Evolutionary conservation across 2,329 filamentous ascomycete genomes (phyloP).

Genomic region (Ascosphaera apis): DNA sequence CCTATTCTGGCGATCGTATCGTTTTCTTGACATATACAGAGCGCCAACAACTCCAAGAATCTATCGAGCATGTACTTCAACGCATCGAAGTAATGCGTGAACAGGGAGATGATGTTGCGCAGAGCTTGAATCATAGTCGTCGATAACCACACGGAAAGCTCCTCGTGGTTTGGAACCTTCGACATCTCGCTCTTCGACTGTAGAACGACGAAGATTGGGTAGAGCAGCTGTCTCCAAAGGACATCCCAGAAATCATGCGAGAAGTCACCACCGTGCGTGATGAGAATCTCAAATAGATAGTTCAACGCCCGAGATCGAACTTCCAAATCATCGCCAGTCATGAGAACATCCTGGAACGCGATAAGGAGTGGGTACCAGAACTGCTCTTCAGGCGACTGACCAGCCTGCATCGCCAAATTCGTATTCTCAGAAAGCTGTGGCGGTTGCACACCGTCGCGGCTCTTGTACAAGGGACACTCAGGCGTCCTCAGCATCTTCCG

Average conservation of each 20-base stretch:
- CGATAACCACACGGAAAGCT: conserved; percentile 93
- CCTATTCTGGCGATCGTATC: conserved; percentile 95
- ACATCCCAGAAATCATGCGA: conserved; percentile 96
- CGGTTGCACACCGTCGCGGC: conserved; percentile 22
- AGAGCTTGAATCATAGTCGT: conserved; percentile 98
- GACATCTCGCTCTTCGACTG: conserved; percentile 92
- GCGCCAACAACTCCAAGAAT: conserved; percentile 79
- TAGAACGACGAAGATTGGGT: conserved; percentile 95
- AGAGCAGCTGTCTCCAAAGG: conserved; percentile 85
- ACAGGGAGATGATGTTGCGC: conserved; percentile 93
- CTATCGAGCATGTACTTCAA: conserved; percentile 95
- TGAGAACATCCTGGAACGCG: conserved; percentile 94
- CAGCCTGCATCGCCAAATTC: conserved; percentile 11
- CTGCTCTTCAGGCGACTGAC: conserved; percentile 77
- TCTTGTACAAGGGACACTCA: conserved; percentile 71
- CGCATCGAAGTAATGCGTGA: conserved; percentile 94
- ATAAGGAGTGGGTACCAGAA: conserved; percentile 98
- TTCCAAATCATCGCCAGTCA: conserved; percentile 97
- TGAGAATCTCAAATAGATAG: conserved; percentile 87
- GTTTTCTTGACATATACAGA: conserved; percentile 98
- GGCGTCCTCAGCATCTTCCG: conserved; percentile 88
- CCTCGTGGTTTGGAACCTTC: conserved; percentile 86
- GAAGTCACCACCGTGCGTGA: conserved; percentile 76
- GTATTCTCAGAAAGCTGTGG: conserved; percentile 13
- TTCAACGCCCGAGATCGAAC: conserved; percentile 72